These are phyloP conservation scores for Chalciporus sphaerocephalus DNA, from an alignment of 768 basidiomycete species.

Conservation along the genomic window DNA sequence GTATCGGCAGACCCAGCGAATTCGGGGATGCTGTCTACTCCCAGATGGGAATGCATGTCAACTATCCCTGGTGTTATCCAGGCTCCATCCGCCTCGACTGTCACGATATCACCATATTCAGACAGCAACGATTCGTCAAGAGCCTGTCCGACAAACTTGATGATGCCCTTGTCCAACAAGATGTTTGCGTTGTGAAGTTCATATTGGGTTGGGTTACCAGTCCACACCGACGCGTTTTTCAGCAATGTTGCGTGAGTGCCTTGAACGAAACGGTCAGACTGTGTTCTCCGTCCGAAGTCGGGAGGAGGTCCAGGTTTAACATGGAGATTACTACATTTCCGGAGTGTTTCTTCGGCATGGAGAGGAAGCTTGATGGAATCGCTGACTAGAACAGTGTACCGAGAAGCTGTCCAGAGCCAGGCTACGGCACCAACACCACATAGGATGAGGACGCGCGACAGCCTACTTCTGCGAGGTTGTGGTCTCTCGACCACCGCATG, in stretches of 20 bases:
- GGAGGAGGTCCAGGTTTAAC: constrained; percentile 35
- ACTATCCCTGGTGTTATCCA: constrained; percentile 72
- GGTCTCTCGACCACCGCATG: constrained; percentile 10
- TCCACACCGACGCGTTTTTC: constrained; percentile 52
- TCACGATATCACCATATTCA: constrained; percentile 42
- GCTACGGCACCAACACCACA: constrained; percentile 13
- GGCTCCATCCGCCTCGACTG: constrained; percentile 56
- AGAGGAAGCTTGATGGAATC: constrained; percentile 22
- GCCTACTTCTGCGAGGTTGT: constrained; percentile 7
- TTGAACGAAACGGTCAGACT: constrained; percentile 36
- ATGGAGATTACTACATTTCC: constrained; percentile 35
- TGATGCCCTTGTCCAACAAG: constrained; percentile 37
- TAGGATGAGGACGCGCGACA: constrained; percentile 15
- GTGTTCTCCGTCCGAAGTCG: constrained; percentile 30
- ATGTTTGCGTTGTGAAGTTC: constrained; percentile 37
- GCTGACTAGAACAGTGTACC: constrained; percentile 4
- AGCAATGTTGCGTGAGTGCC: constrained; percentile 39
- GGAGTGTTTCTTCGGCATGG: constrained; percentile 28
- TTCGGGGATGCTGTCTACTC: constrained; percentile 58
- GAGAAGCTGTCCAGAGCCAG: constrained; percentile 21
- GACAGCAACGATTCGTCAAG: constrained; percentile 30
- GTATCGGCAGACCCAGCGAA: constrained; percentile 51
- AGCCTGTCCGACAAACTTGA: constrained; percentile 39
- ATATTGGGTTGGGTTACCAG: constrained; percentile 38
- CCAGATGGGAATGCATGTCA: constrained; percentile 79